Percentiles rank a stretch among this genome's conserved stretches.
phyloP scores from a whole-genome alignment of 2,329 filamentous ascomycete genomes.

The Cladophialophora chaetospira region DNA sequence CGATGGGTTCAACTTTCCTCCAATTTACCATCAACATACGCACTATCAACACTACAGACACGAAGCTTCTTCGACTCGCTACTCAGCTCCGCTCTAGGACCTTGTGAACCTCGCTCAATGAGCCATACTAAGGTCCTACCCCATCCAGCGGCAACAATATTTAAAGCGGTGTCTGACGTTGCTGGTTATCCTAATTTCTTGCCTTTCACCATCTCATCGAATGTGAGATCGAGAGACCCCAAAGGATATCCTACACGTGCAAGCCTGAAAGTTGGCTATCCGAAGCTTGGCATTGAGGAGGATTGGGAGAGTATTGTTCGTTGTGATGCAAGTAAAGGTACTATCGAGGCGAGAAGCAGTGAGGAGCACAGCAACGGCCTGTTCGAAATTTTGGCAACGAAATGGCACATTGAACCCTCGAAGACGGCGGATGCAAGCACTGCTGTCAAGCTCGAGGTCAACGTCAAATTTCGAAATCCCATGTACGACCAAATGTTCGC shows the following conservation, averaged over 20 bases:
- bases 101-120: conserved; percentile 59
- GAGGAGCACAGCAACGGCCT: conserved; percentile 58
- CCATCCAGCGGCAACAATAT: conserved; percentile 71
- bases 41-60: conserved; percentile 10
- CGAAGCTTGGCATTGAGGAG: conserved; percentile 68
- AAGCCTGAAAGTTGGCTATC: conserved; percentile 82
- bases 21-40: not conserved
- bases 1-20: not conserved
- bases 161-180: conserved; percentile 84
- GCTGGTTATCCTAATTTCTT: conserved; percentile 82
- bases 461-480: conserved; percentile 86
- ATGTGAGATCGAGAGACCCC: conserved; percentile 72
- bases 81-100: conserved; percentile 30
- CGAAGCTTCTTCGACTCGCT: conserved; percentile 31
- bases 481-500: conserved; percentile 80
- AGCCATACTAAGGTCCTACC: conserved; percentile 74
- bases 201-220: conserved; percentile 81
- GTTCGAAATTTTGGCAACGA: conserved; percentile 48
- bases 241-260: conserved; percentile 67
- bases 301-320: conserved; percentile 77
- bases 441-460: conserved; percentile 73
- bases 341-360: conserved; percentile 70
- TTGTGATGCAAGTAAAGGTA: conserved; percentile 67
- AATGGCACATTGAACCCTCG: conserved; percentile 46
- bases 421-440: conserved; percentile 55